Conservation (phyloP, 2,329 filamentous ascomycete species). For the Epichloe aotearoae region DNA sequence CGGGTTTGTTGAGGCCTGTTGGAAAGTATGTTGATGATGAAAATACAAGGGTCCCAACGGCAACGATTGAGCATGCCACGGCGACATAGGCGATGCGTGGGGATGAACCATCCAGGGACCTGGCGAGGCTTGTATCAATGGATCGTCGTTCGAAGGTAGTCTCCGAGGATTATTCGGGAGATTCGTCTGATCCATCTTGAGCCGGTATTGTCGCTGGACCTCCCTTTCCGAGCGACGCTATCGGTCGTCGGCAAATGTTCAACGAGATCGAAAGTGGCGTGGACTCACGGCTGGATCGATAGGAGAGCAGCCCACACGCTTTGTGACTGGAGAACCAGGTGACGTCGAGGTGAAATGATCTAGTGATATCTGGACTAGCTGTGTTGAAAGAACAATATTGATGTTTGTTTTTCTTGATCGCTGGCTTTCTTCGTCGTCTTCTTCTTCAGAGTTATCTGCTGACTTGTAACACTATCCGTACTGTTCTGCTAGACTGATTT, state of each 20-base stretch:
- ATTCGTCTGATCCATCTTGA: constrained; percentile 17
- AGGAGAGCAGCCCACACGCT: background rate
- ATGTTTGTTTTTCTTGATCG: background rate
- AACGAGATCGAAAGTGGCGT: background rate
- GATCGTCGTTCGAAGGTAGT: constrained; percentile 13
- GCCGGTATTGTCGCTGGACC: background rate
- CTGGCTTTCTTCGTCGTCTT: background rate
- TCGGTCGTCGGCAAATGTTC: background rate
- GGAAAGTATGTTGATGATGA: background rate
- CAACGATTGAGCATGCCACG: constrained; percentile 12
- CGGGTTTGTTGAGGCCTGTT: background rate
- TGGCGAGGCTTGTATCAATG: constrained; percentile 14
- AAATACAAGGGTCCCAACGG: background rate
- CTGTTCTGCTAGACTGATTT: background rate
- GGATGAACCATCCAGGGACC: constrained; percentile 14
- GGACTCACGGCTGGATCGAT: background rate
- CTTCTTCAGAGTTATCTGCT: background rate
- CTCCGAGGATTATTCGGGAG: constrained; percentile 12
- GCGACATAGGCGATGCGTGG: constrained; percentile 10
- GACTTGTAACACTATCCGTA: background rate
- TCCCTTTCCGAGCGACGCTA: background rate
- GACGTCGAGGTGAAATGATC: background rate
- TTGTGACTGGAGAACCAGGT: background rate
- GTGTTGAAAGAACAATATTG: background rate
- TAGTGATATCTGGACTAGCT: constrained; percentile 2